phyloP scores from a whole-genome alignment of 2,329 filamentous ascomycete species.

The Beauveria asiatica region DNA sequence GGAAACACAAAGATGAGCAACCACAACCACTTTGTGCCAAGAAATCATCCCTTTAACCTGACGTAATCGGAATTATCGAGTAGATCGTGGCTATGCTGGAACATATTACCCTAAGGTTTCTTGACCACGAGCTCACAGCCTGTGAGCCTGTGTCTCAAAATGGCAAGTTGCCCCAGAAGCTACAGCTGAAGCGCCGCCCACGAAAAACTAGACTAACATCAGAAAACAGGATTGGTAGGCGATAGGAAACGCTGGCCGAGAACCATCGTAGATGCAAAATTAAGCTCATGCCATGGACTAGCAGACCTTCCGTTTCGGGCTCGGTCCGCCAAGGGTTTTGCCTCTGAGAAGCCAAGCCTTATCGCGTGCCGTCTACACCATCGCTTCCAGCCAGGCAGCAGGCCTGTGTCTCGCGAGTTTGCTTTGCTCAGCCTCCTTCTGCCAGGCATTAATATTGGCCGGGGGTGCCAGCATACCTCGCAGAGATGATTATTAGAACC shows the following conservation, averaged over 20 bases:
- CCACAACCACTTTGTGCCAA: neutral
- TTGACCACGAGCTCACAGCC: neutral
- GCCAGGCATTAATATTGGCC: slow-evolving; percentile 2
- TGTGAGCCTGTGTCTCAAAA: neutral
- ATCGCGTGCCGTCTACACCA: neutral
- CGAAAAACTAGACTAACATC: neutral
- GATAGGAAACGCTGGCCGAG: no score
- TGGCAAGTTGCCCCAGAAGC: neutral
- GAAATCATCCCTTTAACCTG: neutral
- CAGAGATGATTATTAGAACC: neutral
- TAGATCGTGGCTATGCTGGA: slow-evolving; percentile 7
- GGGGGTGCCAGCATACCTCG: neutral
- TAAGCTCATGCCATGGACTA: neutral
- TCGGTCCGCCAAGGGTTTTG: slow-evolving; percentile 5
- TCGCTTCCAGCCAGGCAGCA: neutral
- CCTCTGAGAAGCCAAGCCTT: slow-evolving; percentile 4
- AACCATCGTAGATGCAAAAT: slow-evolving; percentile 7
- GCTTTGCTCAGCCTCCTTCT: slow-evolving; percentile 9
- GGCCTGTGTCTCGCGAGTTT: neutral
- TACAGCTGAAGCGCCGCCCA: neutral
- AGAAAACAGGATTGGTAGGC: no score
- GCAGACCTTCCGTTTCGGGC: slow-evolving; percentile 7
- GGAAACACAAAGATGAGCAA: neutral
- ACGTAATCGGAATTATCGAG: neutral
- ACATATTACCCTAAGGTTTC: neutral